Evolutionary conservation across 192 early-diverging fungal genomes (phyloP), one percentile per base, ranked within the genome.

Genomic region (Geranomyces michiganensis): DNA sequence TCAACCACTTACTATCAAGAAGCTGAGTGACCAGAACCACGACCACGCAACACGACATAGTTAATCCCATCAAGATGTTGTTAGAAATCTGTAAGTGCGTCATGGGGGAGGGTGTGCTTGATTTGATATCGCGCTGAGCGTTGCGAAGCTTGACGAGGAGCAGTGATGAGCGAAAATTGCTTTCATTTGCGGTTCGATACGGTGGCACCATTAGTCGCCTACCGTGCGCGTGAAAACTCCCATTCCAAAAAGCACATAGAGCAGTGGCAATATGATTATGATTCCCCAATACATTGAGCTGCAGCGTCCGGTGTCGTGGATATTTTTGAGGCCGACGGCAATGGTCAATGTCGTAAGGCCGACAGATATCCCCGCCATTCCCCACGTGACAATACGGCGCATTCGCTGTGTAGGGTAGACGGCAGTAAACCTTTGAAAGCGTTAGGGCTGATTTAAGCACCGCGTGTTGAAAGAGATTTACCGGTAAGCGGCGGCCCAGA

Each of bases 11-110:
- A n/a, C n/a, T n/a, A 15, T 55, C 51, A 2, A 55, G 51, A 27
- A 55, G 26, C 14, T 55, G 51, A 7, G 51, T 24, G 6, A 55
- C 51, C 3, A 55, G 15, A 4, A 55, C 51, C 4, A 55, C 19
- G 6, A 55, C 51, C 4, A 55, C 19, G 51, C 21, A 55, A 15
- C 19, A 24, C 15, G 51, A 4, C 21, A 55, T 55, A 7, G 51
- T 55, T 15, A 55, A 27, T 4, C 51, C 51, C 51, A 55, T 55
- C 51, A 55, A 27, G 14, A 55, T 55, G 51, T 55, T 55, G 15
- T 55, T 55, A 8, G 51, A 55, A n/a, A 55, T 55, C 14, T 55
- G 51, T 6, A 55, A 15, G 14, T 55, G 51, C 51, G 51, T 24
- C 51, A 55, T 55, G 51, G 21, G 21, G 6, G 26, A n/a, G 51